phyloP scores from a whole-genome alignment of 2,329 filamentous ascomycete genomes.

The Trichoderma sp. region DNA sequence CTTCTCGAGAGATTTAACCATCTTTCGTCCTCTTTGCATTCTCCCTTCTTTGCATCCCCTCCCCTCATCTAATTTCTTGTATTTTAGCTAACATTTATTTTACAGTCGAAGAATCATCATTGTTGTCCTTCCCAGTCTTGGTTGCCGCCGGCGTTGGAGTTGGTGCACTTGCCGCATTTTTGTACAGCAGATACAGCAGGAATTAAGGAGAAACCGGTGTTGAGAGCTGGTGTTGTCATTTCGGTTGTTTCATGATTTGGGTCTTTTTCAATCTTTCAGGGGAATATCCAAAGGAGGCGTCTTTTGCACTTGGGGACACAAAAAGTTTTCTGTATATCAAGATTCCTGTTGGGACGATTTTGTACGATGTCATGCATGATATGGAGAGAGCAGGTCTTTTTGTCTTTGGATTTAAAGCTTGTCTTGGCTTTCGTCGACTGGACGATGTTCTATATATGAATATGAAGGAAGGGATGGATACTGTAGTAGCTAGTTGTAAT shows the following conservation, averaged over 20 bases:
- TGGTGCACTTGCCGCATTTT: slow-evolving; percentile 39
- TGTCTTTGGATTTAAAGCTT: background rate
- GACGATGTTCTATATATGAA: background rate
- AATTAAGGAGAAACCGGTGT: background rate
- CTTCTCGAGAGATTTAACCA: background rate
- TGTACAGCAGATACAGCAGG: slow-evolving; percentile 35
- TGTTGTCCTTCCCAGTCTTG: slow-evolving; percentile 34
- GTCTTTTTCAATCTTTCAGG: background rate
- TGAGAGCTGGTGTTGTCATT: background rate
- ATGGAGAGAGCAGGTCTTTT: background rate
- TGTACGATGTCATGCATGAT: slow-evolving; percentile 17
- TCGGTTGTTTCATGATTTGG: background rate
- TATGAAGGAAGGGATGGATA: background rate
- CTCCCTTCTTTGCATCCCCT: background rate
- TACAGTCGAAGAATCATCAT: slow-evolving; percentile 32
- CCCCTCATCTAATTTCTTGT: background rate
- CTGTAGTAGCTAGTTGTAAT: background rate
- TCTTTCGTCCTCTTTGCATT: background rate
- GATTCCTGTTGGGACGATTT: background rate
- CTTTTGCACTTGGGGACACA: slow-evolving; percentile 11
- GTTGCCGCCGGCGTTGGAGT: slow-evolving; percentile 38
- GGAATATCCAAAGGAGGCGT: slow-evolving; percentile 17
- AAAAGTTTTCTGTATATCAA: slow-evolving; percentile 15
- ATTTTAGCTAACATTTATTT: background rate
- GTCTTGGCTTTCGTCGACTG: background rate